A percentile compares a stretch with the other conserved stretches of the same genome.
Evolutionary conservation across 352 stramenopile genomes (phyloP).

Genomic region (Globisporangium takayamanum): DNA sequence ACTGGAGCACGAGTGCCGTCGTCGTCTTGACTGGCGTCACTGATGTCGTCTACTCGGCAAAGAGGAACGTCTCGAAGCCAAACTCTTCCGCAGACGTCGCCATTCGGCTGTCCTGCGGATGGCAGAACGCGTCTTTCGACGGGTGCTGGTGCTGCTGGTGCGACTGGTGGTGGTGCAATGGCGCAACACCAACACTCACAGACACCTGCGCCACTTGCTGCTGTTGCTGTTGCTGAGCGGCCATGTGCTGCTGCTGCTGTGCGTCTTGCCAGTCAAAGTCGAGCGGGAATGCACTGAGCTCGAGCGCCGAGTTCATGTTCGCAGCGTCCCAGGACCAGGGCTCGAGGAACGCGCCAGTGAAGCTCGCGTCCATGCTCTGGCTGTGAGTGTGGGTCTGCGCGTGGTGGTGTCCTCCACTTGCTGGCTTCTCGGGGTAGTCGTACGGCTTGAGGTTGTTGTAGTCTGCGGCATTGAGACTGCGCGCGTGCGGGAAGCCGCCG

Average conservation of each 20-base stretch:
- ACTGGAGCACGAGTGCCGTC: not conserved
- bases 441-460: slow-evolving; percentile 25
- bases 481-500: slow-evolving; percentile 28
- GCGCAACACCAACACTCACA: slow-evolving; percentile 17
- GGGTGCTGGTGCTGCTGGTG: slow-evolving; percentile 33
- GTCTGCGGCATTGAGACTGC: slow-evolving; percentile 4
- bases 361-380: slow-evolving; percentile 22
- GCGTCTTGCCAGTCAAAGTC: slow-evolving; percentile 52
- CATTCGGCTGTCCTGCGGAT: slow-evolving; percentile 33
- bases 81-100: slow-evolving; percentile 47
- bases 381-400: slow-evolving; percentile 1
- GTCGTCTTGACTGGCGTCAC: no score
- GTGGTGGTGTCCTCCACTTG: slow-evolving; percentile 5
- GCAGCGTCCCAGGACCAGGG: slow-evolving; percentile 51
- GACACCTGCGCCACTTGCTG: slow-evolving; percentile 9
- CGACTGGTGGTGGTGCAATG: slow-evolving; percentile 4
- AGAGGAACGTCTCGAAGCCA: slow-evolving; percentile 59
- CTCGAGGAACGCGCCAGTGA: slow-evolving; percentile 50
- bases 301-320: slow-evolving; percentile 37
- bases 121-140: slow-evolving; percentile 23
- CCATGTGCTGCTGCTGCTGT: slow-evolving; percentile 12
- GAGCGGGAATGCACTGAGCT: slow-evolving; percentile 33
- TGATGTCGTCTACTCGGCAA: slow-evolving; percentile 37
- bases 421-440: slow-evolving; percentile 17
- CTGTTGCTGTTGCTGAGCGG: slow-evolving; percentile 5